Base-by-base conservation (phyloP, 495 filamentous ascomycete species). In the Penicillium psychrofluorescens region DNA sequence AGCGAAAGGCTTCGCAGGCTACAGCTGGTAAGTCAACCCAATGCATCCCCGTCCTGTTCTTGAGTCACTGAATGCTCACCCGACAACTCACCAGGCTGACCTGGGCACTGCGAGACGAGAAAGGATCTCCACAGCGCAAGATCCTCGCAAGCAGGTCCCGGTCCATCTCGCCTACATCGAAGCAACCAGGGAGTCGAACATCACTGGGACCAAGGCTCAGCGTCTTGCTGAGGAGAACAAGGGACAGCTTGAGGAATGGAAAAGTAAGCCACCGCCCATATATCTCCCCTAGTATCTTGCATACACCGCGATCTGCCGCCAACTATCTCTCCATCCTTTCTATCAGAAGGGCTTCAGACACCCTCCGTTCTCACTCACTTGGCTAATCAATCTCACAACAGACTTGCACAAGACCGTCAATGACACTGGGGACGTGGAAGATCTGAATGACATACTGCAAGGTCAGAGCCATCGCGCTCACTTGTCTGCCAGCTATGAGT, bases 391-490 rank as follows among this genome's bases (percentile, higher is more conserved):
- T 35, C 15, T 16, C 11, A 2, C 36, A 13, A 15, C 43, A 71
- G 67, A 57, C 34, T 35, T 64, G 3, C 43, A 65, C 37, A 47
- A 54, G 15, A 40, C 47, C 6, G 49, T 64, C 28, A 38, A 43
- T 6, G 61, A 68, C 38, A 65, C 52, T 0, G 44, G 34, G 15
- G 48, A 54, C 7, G 29, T 61, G 7, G 64, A 68, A 33, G 11
- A 59, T 6, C 49, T 68, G 6, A 55, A 64, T 29, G 45, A 49
- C 27, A 35, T 71, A 6, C 40, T 62, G 16, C 36, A 61, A 15
- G 67, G 67, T 11, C 67, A 71, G 36, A 63, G 38, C 22, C 67
- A 71, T 35, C 64, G 67, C 31, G 45, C 55, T 14, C 40, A 50
- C 2, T 44, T 68, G 11, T 45, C 28, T 29, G 49, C 45, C 33